phyloP scores from a whole-genome alignment of 495 filamentous ascomycete genomes.

The Penicillium diatomitis region DNA sequence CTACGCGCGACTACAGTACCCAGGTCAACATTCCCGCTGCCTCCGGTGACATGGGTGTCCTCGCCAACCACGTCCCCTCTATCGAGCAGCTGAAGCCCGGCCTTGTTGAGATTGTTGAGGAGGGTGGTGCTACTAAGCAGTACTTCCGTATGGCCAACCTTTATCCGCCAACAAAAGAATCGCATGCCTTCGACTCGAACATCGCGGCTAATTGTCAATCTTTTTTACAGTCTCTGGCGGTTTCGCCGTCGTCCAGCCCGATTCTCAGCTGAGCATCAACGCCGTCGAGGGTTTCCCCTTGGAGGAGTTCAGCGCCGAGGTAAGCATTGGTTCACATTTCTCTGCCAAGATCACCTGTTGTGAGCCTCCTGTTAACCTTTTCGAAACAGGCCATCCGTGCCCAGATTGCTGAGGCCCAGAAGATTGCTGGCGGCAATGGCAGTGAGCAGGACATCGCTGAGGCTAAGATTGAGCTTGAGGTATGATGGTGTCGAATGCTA shows the following conservation, averaged over 20 bases:
- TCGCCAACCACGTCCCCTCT: constrained; percentile 96
- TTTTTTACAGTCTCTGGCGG: constrained; percentile 73
- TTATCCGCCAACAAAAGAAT: constrained; percentile 2
- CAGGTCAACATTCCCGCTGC: constrained; percentile 99
- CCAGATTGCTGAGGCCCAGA: constrained; percentile 85
- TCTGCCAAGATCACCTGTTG: constrained; percentile 1
- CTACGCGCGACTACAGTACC: constrained; percentile 49
- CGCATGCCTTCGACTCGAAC: background rate
- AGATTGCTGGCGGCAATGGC: constrained; percentile 80
- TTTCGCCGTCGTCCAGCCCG: constrained; percentile 93
- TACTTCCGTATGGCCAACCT: constrained; percentile 79
- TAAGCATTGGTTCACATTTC: constrained; percentile 21
- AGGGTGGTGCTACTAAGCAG: constrained; percentile 85
- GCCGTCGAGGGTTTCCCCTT: constrained; percentile 89
- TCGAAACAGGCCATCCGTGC: constrained; percentile 25
- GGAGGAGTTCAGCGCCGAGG: constrained; percentile 90
- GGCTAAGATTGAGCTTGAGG: constrained; percentile 98
- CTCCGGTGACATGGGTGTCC: constrained; percentile 97
- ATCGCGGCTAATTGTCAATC: constrained; percentile 14
- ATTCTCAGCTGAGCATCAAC: constrained; percentile 93
- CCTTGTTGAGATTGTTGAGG: constrained; percentile 90
- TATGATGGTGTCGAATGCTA: constrained; percentile 27
- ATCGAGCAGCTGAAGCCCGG: constrained; percentile 99
- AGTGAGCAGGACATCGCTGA: constrained; percentile 97
- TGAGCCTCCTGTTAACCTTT: constrained; percentile 5